Base-by-base conservation (phyloP, 192 early-diverging fungal species). In the Rhizoclosmatium sp. region DNA sequence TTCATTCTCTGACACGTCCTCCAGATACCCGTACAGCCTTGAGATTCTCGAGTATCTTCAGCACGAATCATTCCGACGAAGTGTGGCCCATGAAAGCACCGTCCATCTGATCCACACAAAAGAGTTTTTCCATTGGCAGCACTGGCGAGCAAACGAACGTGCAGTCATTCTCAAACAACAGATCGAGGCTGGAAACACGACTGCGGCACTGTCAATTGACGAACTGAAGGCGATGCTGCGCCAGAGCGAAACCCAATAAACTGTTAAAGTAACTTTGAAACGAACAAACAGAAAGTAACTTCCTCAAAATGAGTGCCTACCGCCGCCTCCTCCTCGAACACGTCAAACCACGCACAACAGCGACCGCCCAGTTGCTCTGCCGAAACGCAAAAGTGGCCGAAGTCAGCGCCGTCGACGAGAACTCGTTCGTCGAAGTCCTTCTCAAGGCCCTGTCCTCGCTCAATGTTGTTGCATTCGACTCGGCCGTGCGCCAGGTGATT, bases 11-110 rank as follows among this genome's bases (percentile, higher is more conserved):
- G 49, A 9, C 39, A 31, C 54, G 4, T 39, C 41, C 41, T 67
- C 21, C 73, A 94, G 93, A 48, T 98, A 96, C 76, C 97, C 97
- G 4, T 94, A 96, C 65, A 88, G 91, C 39, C 86, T 99, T 49
- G 86, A 93, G 51, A 96, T 99, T 71, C 82, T 99, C 69, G 93
- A 94, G 19, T 78, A 95, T 46, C 81, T 99, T 42, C 96, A 99
- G 82, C 88, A 93, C 79, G 88, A 89, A 58, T 78, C 85, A 45
- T 99, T 99, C 83, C 85, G 97, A 2, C 89, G 93, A 44, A 87
- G 89, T 59, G 88, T 95, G 45, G 92, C 89, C 41, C 89, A 88
- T 48, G 84, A 91, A 48, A 92, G 94, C 58, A 93, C 90, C 31
- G 90, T 93, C 2, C 88, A 85, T 48, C 89, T 92, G 78, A 82